Evolutionary conservation across 2,329 filamentous ascomycete species (phyloP), one percentile per base, ranked within the genome.

Genomic region (Berkeleyomyces basicola): DNA sequence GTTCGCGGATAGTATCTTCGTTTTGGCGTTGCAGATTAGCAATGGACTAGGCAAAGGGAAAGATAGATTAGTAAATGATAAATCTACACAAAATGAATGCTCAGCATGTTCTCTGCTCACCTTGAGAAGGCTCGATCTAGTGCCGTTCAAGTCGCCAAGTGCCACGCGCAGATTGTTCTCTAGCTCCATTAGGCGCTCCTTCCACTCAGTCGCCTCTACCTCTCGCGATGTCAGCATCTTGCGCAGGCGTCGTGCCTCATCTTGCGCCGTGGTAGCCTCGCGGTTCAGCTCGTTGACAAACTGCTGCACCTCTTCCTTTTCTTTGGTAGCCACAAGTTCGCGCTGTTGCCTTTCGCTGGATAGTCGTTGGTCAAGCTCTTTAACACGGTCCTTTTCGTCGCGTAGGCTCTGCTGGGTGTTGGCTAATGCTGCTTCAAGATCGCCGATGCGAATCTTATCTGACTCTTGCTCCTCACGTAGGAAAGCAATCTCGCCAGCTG

Each of bases 361-460:
- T 33, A 96, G 79, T n/a, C 86, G 83, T 66, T 84, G 81, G 69
- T 90, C 86, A 37, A 91, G 77, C 68, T 90, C 87, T 69, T 77
- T 79, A 16, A 80, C 78, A 57, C 83, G 84, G 65, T 96, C 91
- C 72, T 86, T 87, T 72, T 96, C 90, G 60, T 93, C 90, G 63
- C 87, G 82, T n/a, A 96, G 76, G 58, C 78, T 82, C 69, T 90
- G 83, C 71, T 95, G 87, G n/a, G 84, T 81, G 63, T 83, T 86
- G 68, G 88, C 87, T 44, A 96, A 76, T 11, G 86, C 84, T 7
- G 89, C 88, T 70, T 97, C 91, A 6, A 97, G 78, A 70, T 97
- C 90, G 44, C 92, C 90, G 69, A 99, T 97, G 74, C 90, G 91
- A 71, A 99, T 95, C 79, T 99, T 99, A 77, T 99, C 93, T 16